phyloP scores from a whole-genome alignment of 257 asterid species.

The Scutellaria barbata region DNA sequence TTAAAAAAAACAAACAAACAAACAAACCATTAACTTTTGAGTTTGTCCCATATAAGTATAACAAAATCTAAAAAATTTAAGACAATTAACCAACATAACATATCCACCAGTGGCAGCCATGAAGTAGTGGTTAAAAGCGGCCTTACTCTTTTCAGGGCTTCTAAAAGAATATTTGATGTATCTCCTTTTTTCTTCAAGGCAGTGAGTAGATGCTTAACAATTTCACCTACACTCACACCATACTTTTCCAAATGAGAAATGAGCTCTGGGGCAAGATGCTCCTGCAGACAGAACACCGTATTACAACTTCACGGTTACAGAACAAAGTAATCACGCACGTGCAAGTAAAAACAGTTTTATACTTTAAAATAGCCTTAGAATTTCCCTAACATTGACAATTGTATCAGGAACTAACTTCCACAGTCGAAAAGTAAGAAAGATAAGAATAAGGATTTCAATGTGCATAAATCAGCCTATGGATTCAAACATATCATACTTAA shows the following conservation, averaged over 20 bases:
- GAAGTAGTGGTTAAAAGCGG: constrained; percentile 10
- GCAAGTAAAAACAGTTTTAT: not conserved
- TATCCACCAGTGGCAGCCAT: not conserved
- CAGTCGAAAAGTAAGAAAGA: constrained; percentile 13
- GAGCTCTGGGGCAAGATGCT: constrained; percentile 77
- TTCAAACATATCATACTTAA: not conserved
- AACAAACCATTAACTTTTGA: not conserved
- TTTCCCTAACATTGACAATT: constrained; percentile 24
- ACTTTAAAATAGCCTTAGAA: not conserved
- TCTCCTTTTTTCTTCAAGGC: constrained; percentile 77
- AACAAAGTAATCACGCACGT: constrained; percentile 1
- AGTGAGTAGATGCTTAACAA: constrained; percentile 81
- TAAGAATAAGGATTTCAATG: not conserved
- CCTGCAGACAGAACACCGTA: constrained; percentile 57
- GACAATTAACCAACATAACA: not conserved
- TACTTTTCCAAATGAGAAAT: constrained; percentile 74
- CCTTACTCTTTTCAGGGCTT: constrained; percentile 77
- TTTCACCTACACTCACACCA: constrained; percentile 68
- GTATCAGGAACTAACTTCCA: constrained; percentile 15
- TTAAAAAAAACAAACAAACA: not conserved
- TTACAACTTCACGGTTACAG: constrained; percentile 22
- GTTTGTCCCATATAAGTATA: not conserved
- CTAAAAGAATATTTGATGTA: constrained; percentile 59
- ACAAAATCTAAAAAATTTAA: not conserved
- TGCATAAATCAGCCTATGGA: constrained; percentile 14